Evolutionary conservation across 129 eudicot genomes (phyloP).

Genomic region (Flaveria bidentis): DNA sequence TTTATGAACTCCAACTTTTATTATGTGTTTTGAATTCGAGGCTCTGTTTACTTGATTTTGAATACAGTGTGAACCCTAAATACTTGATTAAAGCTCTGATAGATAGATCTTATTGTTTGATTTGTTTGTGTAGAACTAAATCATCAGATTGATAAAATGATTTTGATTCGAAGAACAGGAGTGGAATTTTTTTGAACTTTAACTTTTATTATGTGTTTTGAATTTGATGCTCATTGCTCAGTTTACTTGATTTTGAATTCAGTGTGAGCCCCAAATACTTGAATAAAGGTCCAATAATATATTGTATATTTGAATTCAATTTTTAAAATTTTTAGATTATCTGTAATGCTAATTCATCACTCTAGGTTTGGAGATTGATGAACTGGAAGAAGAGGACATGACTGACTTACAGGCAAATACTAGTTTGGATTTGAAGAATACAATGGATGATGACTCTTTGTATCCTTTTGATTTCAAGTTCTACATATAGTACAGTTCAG

Average conservation of each 20-base stretch:
- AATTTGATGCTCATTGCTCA: too few species aligned
- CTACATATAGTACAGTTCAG: not conserved
- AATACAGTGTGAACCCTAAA: not conserved
- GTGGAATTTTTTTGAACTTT: too few species aligned
- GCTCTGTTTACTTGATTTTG: not conserved
- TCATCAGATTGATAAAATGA: too few species aligned
- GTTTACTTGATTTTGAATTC: too few species aligned
- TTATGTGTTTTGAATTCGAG: not conserved
- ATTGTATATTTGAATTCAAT: not conserved
- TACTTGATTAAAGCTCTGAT: not conserved
- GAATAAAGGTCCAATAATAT: too few species aligned
- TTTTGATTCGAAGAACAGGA: too few species aligned
- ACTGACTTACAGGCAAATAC: constrained; percentile 25
- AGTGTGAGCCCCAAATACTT: too few species aligned
- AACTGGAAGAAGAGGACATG: constrained; percentile 33
- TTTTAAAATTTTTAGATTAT: not conserved
- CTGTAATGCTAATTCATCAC: not conserved
- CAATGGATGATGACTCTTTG: constrained; percentile 63
- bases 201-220: too few species aligned
- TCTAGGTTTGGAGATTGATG: constrained; percentile 44
- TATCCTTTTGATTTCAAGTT: constrained; percentile 48
- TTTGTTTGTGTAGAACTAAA: too few species aligned
- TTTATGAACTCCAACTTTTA: not conserved
- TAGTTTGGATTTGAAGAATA: constrained; percentile 36
- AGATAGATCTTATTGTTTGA: not conserved